These are phyloP conservation scores for Neurospora sublineolata DNA, from an alignment of 495 filamentous ascomycete genomes.

Conservation along the genomic window DNA sequence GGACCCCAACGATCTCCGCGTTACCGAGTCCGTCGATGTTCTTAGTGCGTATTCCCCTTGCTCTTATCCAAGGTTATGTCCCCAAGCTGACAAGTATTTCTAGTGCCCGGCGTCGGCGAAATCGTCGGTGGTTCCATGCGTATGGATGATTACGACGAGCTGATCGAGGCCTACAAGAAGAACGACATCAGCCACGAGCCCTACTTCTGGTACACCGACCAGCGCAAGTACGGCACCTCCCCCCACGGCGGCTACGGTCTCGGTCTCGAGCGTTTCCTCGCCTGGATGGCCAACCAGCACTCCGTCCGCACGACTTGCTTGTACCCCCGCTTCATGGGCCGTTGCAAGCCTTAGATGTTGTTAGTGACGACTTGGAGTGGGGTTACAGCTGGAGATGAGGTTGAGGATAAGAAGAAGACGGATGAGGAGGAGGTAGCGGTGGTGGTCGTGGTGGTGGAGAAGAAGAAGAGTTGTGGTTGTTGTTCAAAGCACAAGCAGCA, in stretches of 20 bases:
- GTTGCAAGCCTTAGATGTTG: constrained; percentile 68
- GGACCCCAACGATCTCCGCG: constrained; percentile 65
- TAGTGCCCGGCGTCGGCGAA: constrained; percentile 66
- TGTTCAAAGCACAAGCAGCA: background rate
- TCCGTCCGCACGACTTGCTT: constrained; percentile 82
- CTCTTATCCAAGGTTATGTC: background rate
- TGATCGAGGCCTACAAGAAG: constrained; percentile 78
- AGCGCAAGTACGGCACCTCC: constrained; percentile 92
- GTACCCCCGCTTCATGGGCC: constrained; percentile 88
- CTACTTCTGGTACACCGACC: constrained; percentile 99
- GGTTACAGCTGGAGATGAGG: background rate
- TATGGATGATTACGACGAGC: constrained; percentile 84
- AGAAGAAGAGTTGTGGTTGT: background rate
- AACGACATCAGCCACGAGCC: constrained; percentile 74
- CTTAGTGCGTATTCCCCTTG: constrained; percentile 34
- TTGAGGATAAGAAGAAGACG: background rate
- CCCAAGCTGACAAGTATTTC: background rate
- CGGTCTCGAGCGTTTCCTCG: constrained; percentile 89
- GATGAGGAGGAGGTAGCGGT: background rate
- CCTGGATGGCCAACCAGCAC: constrained; percentile 88
- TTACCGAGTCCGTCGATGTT: constrained; percentile 92
- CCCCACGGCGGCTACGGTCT: constrained; percentile 95
- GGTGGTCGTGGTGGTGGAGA: background rate
- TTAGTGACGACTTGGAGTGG: background rate
- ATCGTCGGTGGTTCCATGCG: constrained; percentile 97